Evolutionary conservation across 192 early-diverging fungal genomes (phyloP), one percentile per base, ranked within the genome.

Genomic region (Entomortierella chlamydospora): DNA sequence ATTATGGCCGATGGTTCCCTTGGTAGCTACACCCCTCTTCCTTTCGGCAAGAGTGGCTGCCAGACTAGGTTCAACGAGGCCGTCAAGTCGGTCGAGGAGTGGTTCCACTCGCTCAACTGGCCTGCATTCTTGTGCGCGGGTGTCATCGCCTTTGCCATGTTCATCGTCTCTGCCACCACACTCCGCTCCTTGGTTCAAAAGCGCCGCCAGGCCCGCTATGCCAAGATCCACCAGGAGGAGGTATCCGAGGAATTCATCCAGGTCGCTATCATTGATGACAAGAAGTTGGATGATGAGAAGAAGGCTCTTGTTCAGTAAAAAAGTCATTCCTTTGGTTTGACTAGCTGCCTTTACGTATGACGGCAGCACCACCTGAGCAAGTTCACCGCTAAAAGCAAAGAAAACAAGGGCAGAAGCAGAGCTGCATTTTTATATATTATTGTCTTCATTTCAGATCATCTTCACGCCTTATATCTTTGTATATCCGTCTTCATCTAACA

Each of bases 1-100:
- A 83, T 87, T 18, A 85, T 84, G 59, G 63, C 72, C n/a, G 67
- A 84, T 29, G 85, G 84, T 18, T 37, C 68, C 54, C 54, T 85
- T 51, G 68, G 70, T 26, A 82, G 80, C 53, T 85, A 74, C 76
- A 82, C 81, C 33, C 76, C 76, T 45, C 33, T 79, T 29, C 28
- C 57, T 31, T 41, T 57, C 23, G 71, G 70, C 52, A 54, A 25
- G 39, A 71, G 29, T 39, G 59, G 70, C 30, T 64, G 71, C 57
- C 12, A 60, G 15, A 53, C 42, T 31, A 57, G 60, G 3, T 67
- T 74, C 25, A 64, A 67, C 18, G 61, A 66, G 4, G 57, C 59
- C 64, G 61, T 74, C 55, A 56, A 74, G 64, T 61, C 64, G 1
- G 47, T 74, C 20, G 64, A 67, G 34, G 59, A 74, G 10, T 74